phyloP scores from a whole-genome alignment of 352 stramenopile genomes.

The Hyaloperonospora arabidopsidis region DNA sequence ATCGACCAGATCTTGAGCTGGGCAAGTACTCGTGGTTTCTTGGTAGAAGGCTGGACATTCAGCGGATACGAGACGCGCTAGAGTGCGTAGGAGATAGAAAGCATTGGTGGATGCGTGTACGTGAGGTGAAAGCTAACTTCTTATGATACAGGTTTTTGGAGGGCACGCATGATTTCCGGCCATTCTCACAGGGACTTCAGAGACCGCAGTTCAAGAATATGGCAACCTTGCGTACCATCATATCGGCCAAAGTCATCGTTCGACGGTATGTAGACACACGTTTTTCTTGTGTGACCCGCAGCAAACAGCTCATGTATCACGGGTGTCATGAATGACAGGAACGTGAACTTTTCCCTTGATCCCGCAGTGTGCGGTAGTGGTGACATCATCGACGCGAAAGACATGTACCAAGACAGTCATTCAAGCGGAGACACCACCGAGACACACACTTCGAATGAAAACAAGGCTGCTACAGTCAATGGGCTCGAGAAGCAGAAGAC shows the following conservation, averaged over 20 bases:
- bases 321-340: conserved; percentile 23
- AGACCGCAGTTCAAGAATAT: conserved; percentile 52
- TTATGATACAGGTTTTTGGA: conserved; percentile 42
- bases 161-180: conserved; percentile 68
- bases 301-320: background rate
- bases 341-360: conserved; percentile 69
- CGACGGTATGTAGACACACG: conserved; percentile 30
- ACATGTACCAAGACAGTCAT: conserved; percentile 21
- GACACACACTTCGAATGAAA: conserved; percentile 9
- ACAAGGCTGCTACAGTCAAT: conserved; percentile 7
- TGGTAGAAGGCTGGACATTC: conserved; percentile 51
- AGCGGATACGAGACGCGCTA: conserved; percentile 56
- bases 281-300: background rate
- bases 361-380: conserved; percentile 43
- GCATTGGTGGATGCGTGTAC: background rate
- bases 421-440: conserved; percentile 4
- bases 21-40: conserved; percentile 81
- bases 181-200: conserved; percentile 71
- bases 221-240: conserved; percentile 57
- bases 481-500: conserved; percentile 43
- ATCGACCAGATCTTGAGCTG: conserved; percentile 56
- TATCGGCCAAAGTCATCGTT: conserved; percentile 54
- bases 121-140: conserved; percentile 2
- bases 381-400: conserved; percentile 37
- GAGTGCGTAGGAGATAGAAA: conserved; percentile 21